Conservation (phyloP, 1,284 basidiomycete species). For the Fomes fomentarius region DNA sequence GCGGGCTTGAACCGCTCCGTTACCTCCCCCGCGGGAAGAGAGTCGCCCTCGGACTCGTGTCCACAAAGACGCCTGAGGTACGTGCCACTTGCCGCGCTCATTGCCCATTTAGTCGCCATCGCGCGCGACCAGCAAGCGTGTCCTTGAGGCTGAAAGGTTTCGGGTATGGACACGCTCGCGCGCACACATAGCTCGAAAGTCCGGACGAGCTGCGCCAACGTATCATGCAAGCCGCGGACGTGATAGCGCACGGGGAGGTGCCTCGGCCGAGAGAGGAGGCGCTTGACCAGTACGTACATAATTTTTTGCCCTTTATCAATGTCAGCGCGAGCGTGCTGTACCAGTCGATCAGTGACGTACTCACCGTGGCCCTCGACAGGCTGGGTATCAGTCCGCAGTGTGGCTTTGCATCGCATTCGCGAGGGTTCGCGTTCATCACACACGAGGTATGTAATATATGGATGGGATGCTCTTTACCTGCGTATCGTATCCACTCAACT, state of each 20-base stretch:
- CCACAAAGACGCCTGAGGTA: conserved; percentile 52
- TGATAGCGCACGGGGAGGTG: conserved; percentile 52
- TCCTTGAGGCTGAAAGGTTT: not conserved
- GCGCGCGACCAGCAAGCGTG: too few relatives aligned
- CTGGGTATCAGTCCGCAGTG: conserved; percentile 75
- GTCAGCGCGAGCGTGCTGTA: not conserved
- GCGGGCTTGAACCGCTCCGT: conserved; percentile 65
- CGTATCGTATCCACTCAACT: not conserved
- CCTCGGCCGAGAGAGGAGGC: conserved; percentile 54
- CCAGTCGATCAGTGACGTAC: not conserved
- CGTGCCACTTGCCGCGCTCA: not conserved
- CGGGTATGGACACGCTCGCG: not conserved
- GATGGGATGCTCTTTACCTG: conserved; percentile 7
- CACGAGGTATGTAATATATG: conserved; percentile 54
- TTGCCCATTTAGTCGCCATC: not conserved
- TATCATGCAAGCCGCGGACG: conserved; percentile 64
- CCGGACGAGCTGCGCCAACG: conserved; percentile 55
- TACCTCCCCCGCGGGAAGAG: conserved; percentile 67
- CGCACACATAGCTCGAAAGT: conserved; percentile 53
- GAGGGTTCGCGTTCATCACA: conserved; percentile 57
- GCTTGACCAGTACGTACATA: conserved; percentile 52
- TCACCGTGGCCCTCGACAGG: conserved; percentile 36
- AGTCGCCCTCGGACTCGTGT: conserved; percentile 73
- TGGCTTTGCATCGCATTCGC: conserved; percentile 68
- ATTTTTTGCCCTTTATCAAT: not conserved